Evolutionary conservation across 768 basidiomycete species (phyloP).

Genomic region (Pleurotus platypus): DNA sequence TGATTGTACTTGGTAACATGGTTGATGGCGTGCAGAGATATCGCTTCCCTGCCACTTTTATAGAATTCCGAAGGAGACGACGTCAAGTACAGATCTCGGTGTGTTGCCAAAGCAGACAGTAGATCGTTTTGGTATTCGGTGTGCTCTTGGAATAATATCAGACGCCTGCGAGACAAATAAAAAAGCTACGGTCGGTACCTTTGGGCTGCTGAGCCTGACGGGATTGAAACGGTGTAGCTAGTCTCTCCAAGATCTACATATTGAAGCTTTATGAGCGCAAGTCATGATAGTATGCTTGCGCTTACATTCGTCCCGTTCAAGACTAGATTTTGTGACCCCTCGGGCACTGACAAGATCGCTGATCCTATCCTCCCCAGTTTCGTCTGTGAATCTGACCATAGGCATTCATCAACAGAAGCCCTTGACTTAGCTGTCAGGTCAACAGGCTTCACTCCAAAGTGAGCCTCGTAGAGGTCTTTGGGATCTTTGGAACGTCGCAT

Average conservation of each 20-base stretch:
- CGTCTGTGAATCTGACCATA: constrained; percentile 53
- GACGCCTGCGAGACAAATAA: not conserved
- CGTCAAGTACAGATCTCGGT: constrained; percentile 77
- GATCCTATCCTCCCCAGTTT: constrained; percentile 57
- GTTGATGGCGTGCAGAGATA: constrained; percentile 79
- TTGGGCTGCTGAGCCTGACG: constrained; percentile 50
- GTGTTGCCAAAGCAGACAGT: constrained; percentile 58
- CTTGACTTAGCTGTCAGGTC: constrained; percentile 47
- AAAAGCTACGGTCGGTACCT: constrained; percentile 33
- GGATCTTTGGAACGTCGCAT: constrained; percentile 6
- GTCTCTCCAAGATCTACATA: constrained; percentile 50
- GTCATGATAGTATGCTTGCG: constrained; percentile 21
- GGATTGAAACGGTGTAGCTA: constrained; percentile 51
- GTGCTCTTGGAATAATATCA: constrained; percentile 32
- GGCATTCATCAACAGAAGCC: constrained; percentile 45
- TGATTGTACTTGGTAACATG: constrained; percentile 81
- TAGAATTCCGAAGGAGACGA: constrained; percentile 58
- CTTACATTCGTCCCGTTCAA: constrained; percentile 24
- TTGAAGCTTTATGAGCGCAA: no score
- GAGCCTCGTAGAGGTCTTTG: constrained; percentile 59
- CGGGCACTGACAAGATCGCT: constrained; percentile 46
- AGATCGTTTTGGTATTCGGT: constrained; percentile 62
- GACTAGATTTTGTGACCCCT: constrained; percentile 27
- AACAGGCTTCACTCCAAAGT: constrained; percentile 66
- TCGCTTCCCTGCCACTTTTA: constrained; percentile 59